Evolutionary conservation across 2,329 filamentous ascomycete genomes (phyloP).

Genomic region (Didymella lethalis): DNA sequence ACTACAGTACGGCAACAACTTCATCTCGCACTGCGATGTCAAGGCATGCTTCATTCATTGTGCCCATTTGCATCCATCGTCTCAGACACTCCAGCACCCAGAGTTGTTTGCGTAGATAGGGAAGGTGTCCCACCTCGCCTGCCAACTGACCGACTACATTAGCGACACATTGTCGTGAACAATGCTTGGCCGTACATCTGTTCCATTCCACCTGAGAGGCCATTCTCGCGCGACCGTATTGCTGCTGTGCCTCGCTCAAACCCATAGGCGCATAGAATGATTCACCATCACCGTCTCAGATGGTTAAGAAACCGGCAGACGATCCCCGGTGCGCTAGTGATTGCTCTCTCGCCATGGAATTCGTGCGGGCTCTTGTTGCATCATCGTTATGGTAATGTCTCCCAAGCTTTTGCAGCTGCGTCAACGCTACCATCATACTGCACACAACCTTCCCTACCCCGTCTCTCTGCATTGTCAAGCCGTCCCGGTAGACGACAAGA

Average conservation of each 20-base stretch:
- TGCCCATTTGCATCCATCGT: background rate
- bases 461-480: constrained; percentile 30
- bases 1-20: background rate
- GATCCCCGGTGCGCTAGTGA: constrained; percentile 22
- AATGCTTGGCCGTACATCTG: constrained; percentile 2
- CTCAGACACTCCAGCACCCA: background rate
- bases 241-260: background rate
- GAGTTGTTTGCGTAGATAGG: constrained; percentile 4
- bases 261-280: background rate
- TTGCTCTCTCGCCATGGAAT: constrained; percentile 23
- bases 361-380: constrained; percentile 15
- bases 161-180: background rate
- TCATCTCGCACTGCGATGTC: constrained; percentile 11
- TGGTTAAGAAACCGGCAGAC: constrained; percentile 22
- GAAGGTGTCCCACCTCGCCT: background rate
- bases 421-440: constrained; percentile 37
- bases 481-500: constrained; percentile 37
- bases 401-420: constrained; percentile 43
- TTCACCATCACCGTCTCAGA: constrained; percentile 5
- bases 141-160: background rate
- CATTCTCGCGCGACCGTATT: background rate
- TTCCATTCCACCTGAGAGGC: background rate
- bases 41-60: constrained; percentile 1
- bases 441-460: constrained; percentile 41
- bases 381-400: constrained; percentile 32